A percentile compares a stretch with the other conserved stretches of the same genome.
Evolutionary conservation across 306 rosid genomes (phyloP).

Genomic region (Neltuma alba): DNA sequence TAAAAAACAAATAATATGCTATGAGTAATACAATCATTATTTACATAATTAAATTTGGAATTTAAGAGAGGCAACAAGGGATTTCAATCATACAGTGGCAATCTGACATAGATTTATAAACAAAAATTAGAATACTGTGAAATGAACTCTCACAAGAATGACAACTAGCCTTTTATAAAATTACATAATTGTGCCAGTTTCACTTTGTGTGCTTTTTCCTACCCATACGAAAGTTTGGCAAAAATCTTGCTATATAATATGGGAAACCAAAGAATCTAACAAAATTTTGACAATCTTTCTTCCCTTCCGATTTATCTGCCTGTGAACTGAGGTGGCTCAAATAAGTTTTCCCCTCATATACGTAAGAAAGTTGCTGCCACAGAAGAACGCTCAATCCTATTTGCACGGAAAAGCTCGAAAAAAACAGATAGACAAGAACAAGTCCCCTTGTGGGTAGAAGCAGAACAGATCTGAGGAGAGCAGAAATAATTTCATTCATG

Average conservation of each 20-base stretch:
- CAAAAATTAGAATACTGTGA: conserved; percentile 4
- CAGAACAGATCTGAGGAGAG: conserved; percentile 61
- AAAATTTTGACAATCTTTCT: conserved; percentile 79
- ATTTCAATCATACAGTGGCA: not conserved
- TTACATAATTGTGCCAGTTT: conserved; percentile 27
- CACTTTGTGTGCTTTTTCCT: conserved; percentile 60
- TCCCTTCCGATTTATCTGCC: conserved; percentile 47
- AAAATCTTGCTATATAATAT: conserved; percentile 54
- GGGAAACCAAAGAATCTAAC: conserved; percentile 75
- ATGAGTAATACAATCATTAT: not conserved
- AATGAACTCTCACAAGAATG: conserved; percentile 18
- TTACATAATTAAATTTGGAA: not conserved
- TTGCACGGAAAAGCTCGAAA: conserved; percentile 72
- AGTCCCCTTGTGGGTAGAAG: conserved; percentile 77
- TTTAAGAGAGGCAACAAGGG: not conserved
- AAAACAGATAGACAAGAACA: conserved; percentile 71
- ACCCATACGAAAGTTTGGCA: conserved; percentile 53
- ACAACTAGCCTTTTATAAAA: not conserved
- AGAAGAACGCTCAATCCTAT: conserved; percentile 78
- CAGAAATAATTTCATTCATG: conserved; percentile 44
- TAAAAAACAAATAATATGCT: not conserved
- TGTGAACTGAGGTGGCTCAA: conserved; percentile 61
- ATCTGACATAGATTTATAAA: not conserved
- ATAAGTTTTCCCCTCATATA: conserved; percentile 81
- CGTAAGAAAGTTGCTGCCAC: conserved; percentile 87